phyloP scores from a whole-genome alignment of 768 basidiomycete genomes.

The Imleria badia region DNA sequence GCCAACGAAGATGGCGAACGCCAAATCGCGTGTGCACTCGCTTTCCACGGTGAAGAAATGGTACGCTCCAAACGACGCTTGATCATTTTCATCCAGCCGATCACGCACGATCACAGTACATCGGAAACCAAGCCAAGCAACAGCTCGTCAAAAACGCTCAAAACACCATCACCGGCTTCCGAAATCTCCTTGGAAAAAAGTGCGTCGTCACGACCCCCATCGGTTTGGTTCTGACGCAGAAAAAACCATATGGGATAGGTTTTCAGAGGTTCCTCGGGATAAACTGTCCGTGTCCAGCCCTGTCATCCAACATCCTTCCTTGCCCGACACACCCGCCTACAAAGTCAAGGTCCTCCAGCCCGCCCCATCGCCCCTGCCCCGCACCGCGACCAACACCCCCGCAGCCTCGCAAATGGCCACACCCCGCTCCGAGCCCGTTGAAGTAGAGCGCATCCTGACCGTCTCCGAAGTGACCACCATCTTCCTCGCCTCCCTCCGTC shows the following conservation, averaged over 20 bases:
- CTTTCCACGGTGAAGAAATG: slow-evolving; percentile 89
- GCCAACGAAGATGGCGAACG: slow-evolving; percentile 99
- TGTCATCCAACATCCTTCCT: slow-evolving; percentile 73
- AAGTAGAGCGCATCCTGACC: slow-evolving; percentile 68
- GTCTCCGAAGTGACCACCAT: slow-evolving; percentile 81
- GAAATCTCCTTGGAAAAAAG: slow-evolving; percentile 92
- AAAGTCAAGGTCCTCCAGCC: slow-evolving; percentile 79
- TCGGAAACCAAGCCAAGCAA: slow-evolving; percentile 90
- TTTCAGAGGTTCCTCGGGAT: slow-evolving; percentile 68
- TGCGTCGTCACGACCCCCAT: slow-evolving; percentile 40
- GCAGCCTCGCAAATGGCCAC: slow-evolving; percentile 68
- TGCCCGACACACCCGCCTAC: slow-evolving; percentile 76
- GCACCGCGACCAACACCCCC: slow-evolving; percentile 56
- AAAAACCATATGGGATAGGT: slow-evolving; percentile 40
- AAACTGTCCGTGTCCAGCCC: slow-evolving; percentile 57
- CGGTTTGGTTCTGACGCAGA: neutral
- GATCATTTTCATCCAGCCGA: neutral
- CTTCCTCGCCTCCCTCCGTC: slow-evolving; percentile 80
- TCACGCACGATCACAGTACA: slow-evolving; percentile 60
- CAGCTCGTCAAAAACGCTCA: slow-evolving; percentile 94
- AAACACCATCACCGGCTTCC: slow-evolving; percentile 94
- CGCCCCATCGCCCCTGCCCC: slow-evolving; percentile 65
- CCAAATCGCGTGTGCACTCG: slow-evolving; percentile 92
- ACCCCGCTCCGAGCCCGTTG: slow-evolving; percentile 70
- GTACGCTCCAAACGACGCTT: slow-evolving; percentile 46